Conservation (phyloP, 768 basidiomycete genomes). For the Phanerochaete carnosa region DNA sequence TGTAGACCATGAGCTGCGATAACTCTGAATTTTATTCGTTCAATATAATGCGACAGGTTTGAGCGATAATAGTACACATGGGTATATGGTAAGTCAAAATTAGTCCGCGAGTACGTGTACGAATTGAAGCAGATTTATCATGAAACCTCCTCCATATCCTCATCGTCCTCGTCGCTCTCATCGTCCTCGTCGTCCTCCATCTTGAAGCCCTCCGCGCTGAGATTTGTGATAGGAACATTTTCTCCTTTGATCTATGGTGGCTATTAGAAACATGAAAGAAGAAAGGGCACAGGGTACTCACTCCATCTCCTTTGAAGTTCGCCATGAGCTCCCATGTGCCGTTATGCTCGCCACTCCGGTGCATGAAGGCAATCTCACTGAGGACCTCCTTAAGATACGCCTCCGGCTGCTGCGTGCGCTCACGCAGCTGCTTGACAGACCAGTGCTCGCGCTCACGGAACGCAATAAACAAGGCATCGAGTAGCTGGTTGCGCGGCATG, state of each 20-base stretch:
- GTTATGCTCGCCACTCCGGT: slow-evolving; percentile 77
- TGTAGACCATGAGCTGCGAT: background rate
- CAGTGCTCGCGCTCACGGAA: slow-evolving; percentile 83
- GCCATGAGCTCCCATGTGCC: slow-evolving; percentile 80
- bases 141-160: slow-evolving; percentile 74
- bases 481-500: slow-evolving; percentile 83
- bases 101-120: background rate
- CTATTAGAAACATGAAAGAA: background rate
- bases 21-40: background rate
- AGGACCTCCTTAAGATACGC: slow-evolving; percentile 84
- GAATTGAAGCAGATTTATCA: slow-evolving; percentile 22
- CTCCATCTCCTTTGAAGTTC: slow-evolving; percentile 64
- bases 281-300: slow-evolving; percentile 30
- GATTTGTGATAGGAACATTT: slow-evolving; percentile 25
- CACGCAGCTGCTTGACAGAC: slow-evolving; percentile 73
- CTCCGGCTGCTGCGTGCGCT: slow-evolving; percentile 83
- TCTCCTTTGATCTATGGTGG: slow-evolving; percentile 33
- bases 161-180: slow-evolving; percentile 57
- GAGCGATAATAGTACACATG: slow-evolving; percentile 1
- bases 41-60: background rate
- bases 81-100: background rate
- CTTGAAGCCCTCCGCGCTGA: slow-evolving; percentile 31
- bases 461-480: slow-evolving; percentile 75
- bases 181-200: slow-evolving; percentile 58
- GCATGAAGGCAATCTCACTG: slow-evolving; percentile 68